A percentile compares a stretch with the other conserved stretches of the same genome.
phyloP scores from a whole-genome alignment of 306 rosid species.

The Prunus campanulata region DNA sequence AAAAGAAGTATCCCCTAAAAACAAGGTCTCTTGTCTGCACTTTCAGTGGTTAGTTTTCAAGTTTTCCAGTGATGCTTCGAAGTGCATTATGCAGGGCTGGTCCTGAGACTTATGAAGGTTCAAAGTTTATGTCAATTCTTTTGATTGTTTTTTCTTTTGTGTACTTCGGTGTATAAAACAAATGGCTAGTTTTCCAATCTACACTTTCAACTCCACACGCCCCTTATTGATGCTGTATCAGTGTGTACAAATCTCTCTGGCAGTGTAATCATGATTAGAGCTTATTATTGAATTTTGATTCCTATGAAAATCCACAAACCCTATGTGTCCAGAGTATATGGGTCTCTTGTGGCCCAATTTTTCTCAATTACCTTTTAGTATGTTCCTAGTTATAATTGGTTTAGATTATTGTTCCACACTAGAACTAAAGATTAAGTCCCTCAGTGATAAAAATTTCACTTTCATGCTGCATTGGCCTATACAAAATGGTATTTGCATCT shows the following conservation, averaged over 20 bases:
- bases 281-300: not conserved
- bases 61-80: not conserved
- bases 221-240: not conserved
- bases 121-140: not conserved
- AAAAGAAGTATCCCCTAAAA: not conserved
- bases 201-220: not conserved
- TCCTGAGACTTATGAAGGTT: not conserved
- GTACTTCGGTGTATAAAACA: not conserved
- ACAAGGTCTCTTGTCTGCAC: not conserved
- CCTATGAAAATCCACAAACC: not conserved
- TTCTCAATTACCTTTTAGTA: not conserved
- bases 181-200: not conserved
- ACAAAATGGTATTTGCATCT: not conserved
- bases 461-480: not conserved
- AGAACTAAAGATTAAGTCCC: not conserved
- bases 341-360: not conserved
- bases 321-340: not conserved
- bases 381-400: not conserved
- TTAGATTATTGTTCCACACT: not conserved
- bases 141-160: not conserved
- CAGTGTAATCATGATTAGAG: not conserved
- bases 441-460: not conserved
- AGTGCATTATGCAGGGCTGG: not conserved
- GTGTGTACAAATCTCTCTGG: not conserved
- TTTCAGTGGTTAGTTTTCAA: not conserved